Evolutionary conservation across 441 rosid genomes (phyloP).

Genomic region (Erodium texanum): DNA sequence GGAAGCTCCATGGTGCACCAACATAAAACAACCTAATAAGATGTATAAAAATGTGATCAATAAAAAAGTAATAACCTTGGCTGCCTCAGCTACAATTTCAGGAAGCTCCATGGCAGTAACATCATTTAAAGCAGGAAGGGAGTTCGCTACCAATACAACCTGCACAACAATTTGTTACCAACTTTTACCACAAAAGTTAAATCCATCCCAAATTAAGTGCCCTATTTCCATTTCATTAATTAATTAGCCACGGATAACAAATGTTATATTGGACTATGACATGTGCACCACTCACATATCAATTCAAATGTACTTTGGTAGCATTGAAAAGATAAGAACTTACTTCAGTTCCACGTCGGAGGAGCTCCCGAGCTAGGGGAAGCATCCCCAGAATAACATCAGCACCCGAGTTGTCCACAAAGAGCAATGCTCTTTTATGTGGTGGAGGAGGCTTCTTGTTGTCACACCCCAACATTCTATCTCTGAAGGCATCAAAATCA

Average conservation of each 20-base stretch:
- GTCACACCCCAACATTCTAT: constrained; percentile 70
- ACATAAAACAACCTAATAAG: background rate
- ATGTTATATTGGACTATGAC: too few species aligned
- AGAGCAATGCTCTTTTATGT: constrained; percentile 88
- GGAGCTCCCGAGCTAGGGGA: constrained; percentile 92
- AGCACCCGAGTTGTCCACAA: constrained; percentile 98
- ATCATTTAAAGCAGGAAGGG: constrained; percentile 94
- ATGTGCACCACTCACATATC: background rate
- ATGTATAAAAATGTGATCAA: constrained; percentile 5
- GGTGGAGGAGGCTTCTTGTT: constrained; percentile 48
- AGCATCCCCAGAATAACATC: constrained; percentile 95
- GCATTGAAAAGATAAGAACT: constrained; percentile 18
- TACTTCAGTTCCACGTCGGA: constrained; percentile 94
- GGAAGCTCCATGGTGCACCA: too few species aligned
- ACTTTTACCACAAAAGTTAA: background rate
- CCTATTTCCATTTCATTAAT: background rate
- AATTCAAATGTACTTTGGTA: constrained; percentile 2
- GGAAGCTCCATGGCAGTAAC: constrained; percentile 98
- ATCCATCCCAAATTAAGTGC: background rate
- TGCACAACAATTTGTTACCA: constrained; percentile 24
- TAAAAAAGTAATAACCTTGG: constrained; percentile 54
- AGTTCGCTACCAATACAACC: constrained; percentile 97
- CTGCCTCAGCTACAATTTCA: constrained; percentile 93
- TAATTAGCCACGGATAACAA: background rate
- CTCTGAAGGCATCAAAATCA: constrained; percentile 82